phyloP scores from a whole-genome alignment of 108 stramenopile species.

The Aurantiochytrium sp. region DNA sequence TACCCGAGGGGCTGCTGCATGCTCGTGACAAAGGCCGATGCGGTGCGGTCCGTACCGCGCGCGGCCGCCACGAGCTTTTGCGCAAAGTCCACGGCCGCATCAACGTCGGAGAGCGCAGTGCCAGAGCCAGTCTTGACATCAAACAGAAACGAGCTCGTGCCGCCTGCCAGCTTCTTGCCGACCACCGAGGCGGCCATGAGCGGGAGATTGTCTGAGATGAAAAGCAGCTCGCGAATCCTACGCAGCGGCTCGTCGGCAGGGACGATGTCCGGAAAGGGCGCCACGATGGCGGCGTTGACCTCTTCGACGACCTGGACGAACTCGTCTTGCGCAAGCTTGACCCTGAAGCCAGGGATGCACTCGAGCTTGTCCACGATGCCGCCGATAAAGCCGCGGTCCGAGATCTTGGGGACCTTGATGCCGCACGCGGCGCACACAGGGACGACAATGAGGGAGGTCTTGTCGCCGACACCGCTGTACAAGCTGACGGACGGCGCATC shows the following conservation, averaged over 20 bases:
- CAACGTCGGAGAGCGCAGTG: background rate
- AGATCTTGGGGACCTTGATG: conserved; percentile 7
- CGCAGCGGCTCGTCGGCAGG: background rate
- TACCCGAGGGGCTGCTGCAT: conserved; percentile 22
- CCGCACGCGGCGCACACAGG: conserved; percentile 14
- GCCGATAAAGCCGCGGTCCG: background rate
- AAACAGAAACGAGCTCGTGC: background rate
- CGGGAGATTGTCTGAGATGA: background rate
- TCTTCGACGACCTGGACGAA: background rate
- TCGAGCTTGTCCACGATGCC: conserved; percentile 26
- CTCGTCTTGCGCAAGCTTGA: background rate
- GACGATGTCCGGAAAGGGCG: background rate
- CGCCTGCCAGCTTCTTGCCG: background rate
- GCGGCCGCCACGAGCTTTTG: background rate
- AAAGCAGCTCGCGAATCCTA: background rate
- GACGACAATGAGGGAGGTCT: conserved; percentile 15
- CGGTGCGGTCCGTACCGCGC: background rate
- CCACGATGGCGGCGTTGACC: background rate
- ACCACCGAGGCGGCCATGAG: conserved; percentile 21
- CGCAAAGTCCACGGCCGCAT: background rate
- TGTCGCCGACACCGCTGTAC: conserved; percentile 9
- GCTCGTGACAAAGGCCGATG: background rate
- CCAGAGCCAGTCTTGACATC: conserved; percentile 27
- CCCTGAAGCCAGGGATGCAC: background rate
- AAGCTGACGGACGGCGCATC: background rate